Base-by-base conservation (phyloP, 1,284 basidiomycete genomes). In the Ganoderma lingzhi region DNA sequence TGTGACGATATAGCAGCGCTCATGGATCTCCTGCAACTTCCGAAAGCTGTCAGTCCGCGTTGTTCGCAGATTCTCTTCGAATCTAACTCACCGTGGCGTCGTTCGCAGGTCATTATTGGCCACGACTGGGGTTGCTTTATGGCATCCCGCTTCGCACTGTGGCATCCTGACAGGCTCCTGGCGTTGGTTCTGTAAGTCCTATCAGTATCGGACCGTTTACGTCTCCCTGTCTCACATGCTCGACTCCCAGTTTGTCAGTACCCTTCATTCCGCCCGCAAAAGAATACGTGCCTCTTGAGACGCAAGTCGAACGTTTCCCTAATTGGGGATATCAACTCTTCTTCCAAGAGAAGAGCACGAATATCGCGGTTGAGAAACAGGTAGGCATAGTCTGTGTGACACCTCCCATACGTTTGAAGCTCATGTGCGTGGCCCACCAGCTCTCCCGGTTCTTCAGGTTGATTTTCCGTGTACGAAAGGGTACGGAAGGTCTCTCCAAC, bases 91-190 rank as follows among this genome's bases (percentile, higher is more conserved):
- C 63, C 45, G 0, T 64, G 12, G 53, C 59, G 61, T 72, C 28
- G 17, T 64, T 32, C 67, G 23, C 55, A 91, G 89, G 83, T 92
- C 15, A 78, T 93, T 62, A 82, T 92, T 70, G 92, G 90, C 2
- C 92, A 93, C 72, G 92, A 93, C 74, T 93, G 92, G 92, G 92
- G 92, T 2, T 81, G 89, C 9, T 86, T 82, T 70, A 85, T 82
- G 8, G 89, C 83, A 3, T 83, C 84, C 44, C 84, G 90, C 30
- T 90, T 93, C 73, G 88, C 90, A 15, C 81, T 92, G 35, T 92
- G 90, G 90, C 79, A 91, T 76, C 90, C 92, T 0, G 78, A 87
- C 19, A 84, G 90, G 42, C 71, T 91, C 53, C 73, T 84, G 4
- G 88, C 87, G 0, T 80, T 93, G 23, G 82, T 85, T 0, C 80